Base-by-base conservation (phyloP, 129 eudicot species). In the Artemisia tridentata region DNA sequence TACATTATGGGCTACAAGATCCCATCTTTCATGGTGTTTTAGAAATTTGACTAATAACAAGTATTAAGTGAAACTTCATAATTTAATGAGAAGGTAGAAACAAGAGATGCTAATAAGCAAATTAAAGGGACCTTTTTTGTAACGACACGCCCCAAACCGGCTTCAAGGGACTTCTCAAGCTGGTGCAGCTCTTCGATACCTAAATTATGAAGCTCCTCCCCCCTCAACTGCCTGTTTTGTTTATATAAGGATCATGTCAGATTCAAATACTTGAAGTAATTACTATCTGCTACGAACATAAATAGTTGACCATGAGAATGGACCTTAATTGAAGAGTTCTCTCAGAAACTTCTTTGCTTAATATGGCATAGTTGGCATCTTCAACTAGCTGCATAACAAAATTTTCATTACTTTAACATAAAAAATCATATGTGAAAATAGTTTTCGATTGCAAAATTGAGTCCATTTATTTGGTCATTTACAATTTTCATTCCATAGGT, bases 131-230 rank as follows among this genome's bases (percentile, higher is more conserved):
- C 96, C 98, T 92, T 92, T 75, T 80, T 86, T 54, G 87, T 82
- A 8, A 92, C 85, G 2, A 92, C 95, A 9, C 86, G 88, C 59
- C 84, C 80, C 74, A 92, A 78, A 58, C 98, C 96, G 38, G 79
- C 51, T 74, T 92, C 98, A 67, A 92, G 90, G 52, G 95, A 80
- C 78, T 71, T 82, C 81, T 92, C 98, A 52, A 92, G 82, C 54
- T 83, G 69, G 72, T 83, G 96, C 71, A 92, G 77, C 58, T 92
- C 98, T 43, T 89, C 92, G 34, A 92, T 83, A 54, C 76, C 75
- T 63, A 92, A 74, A 47, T 79, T 85, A 72, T 74, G 95, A 53
- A 92, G 96, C 73, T 92, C 96, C 80, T 92, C 98, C 15, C 98
- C 98, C 57, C 98, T 87, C 95, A 92, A 85, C 68, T 78, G 90